Percentiles rank a stretch among this genome's conserved stretches.
Evolutionary conservation across 495 filamentous ascomycete genomes (phyloP).

Genomic region (Sporormia fimetaria): DNA sequence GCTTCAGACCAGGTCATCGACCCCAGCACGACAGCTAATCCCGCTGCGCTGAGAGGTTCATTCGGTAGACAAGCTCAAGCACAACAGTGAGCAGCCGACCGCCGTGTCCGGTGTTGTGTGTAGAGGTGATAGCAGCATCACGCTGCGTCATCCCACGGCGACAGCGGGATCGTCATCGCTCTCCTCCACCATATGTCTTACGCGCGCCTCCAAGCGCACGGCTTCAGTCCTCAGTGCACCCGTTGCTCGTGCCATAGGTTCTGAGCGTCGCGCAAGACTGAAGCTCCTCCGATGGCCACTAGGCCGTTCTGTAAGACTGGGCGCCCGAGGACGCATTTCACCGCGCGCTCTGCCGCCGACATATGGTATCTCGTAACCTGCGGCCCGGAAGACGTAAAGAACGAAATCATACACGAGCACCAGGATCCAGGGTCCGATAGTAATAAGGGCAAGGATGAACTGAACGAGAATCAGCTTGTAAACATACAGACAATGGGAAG

Average conservation of each 20-base stretch:
- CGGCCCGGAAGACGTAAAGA: slow-evolving; percentile 51
- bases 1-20: no score
- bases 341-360: slow-evolving; percentile 55
- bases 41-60: no score
- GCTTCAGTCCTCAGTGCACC: slow-evolving; percentile 3
- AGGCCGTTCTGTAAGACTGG: slow-evolving; percentile 50
- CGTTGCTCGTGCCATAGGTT: not conserved
- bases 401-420: slow-evolving; percentile 56
- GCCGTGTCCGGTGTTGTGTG: no score
- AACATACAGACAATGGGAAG: no score
- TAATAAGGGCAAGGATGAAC: slow-evolving; percentile 53
- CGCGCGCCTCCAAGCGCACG: slow-evolving; percentile 11
- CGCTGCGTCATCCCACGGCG: not conserved
- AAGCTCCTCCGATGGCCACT: slow-evolving; percentile 43
- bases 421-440: slow-evolving; percentile 54
- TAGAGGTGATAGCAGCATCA: not conserved
- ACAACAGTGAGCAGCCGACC: no score
- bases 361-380: slow-evolving; percentile 48
- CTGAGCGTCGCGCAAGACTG: slow-evolving; percentile 31
- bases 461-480: no score
- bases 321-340: slow-evolving; percentile 49
- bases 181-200: slow-evolving; percentile 16
- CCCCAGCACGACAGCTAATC: no score
- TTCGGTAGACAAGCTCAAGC: no score
- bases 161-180: not conserved